Percentiles rank a stretch among this genome's conserved stretches.
Evolutionary conservation across 345 rosid species (phyloP).

Genomic region (Excoecaria agallocha): DNA sequence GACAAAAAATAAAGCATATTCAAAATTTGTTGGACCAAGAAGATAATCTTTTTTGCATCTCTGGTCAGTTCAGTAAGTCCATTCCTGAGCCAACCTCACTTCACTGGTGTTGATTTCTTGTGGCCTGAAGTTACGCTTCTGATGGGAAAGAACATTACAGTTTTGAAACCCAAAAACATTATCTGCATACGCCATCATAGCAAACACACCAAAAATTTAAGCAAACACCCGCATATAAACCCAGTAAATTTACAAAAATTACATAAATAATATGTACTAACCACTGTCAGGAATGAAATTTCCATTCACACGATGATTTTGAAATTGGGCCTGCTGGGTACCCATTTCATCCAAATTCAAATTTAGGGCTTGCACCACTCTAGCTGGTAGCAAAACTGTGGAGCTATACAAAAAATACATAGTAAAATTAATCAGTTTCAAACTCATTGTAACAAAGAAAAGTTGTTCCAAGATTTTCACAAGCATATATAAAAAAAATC

Average conservation of each 20-base stretch:
- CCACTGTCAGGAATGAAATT: constrained; percentile 22
- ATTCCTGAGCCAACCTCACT: constrained; percentile 58
- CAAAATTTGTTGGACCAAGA: too few species aligned
- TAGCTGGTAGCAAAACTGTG: constrained; percentile 72
- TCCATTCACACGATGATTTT: too few species aligned
- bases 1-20: too few species aligned
- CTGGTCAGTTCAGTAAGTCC: constrained; percentile 68
- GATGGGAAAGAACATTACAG: constrained; percentile 6
- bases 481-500: too few species aligned
- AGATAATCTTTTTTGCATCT: too few species aligned
- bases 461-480: too few species aligned
- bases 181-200: constrained; percentile 26
- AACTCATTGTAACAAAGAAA: too few species aligned
- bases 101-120: constrained; percentile 32
- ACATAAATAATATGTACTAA: neutral
- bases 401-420: too few species aligned
- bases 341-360: constrained; percentile 43
- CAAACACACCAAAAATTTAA: too few species aligned
- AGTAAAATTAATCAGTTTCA: too few species aligned
- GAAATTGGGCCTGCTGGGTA: constrained; percentile 29
- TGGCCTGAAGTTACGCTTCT: constrained; percentile 29
- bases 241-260: too few species aligned
- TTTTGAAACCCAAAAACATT: constrained; percentile 21
- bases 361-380: constrained; percentile 54
- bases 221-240: too few species aligned